phyloP scores from a whole-genome alignment of 345 rosid genomes.

The Rubroshorea leprosula region DNA sequence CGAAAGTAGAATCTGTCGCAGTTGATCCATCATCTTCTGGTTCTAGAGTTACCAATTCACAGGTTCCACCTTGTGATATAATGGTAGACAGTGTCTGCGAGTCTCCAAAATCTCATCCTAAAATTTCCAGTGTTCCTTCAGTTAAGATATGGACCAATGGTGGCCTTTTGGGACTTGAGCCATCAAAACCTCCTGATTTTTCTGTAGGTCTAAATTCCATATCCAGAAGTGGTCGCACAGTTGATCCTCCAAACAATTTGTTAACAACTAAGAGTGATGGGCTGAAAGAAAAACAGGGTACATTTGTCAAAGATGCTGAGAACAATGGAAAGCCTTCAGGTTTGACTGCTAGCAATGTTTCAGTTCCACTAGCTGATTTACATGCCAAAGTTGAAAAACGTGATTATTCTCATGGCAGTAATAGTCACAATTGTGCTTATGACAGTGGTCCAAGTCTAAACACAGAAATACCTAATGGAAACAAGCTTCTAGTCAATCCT shows the following conservation, averaged over 20 bases:
- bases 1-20: conserved; percentile 15
- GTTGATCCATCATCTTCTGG: conserved; percentile 25
- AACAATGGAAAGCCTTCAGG: conserved; percentile 16
- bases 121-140: conserved; percentile 32
- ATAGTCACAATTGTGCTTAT: conserved; percentile 20
- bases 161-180: conserved; percentile 80
- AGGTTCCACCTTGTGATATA: conserved; percentile 17
- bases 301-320: conserved; percentile 26
- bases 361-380: conserved; percentile 24
- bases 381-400: conserved; percentile 24
- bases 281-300: conserved; percentile 26
- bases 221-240: conserved; percentile 20
- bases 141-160: conserved; percentile 91
- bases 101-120: conserved; percentile 35
- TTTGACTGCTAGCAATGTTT: conserved; percentile 22
- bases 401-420: conserved; percentile 23
- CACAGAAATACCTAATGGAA: conserved; percentile 23
- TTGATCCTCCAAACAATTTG: conserved; percentile 18
- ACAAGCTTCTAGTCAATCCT: conserved; percentile 24
- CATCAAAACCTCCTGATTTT: conserved; percentile 90
- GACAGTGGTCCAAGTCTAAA: conserved; percentile 18
- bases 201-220: conserved; percentile 23
- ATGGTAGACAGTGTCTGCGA: conserved; percentile 17
- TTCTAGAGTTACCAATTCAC: conserved; percentile 16
- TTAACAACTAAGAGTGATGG: conserved; percentile 13